Evolutionary conservation across 176 grass and related monocot species (phyloP).

Genomic region (Pontederia crassipes): DNA sequence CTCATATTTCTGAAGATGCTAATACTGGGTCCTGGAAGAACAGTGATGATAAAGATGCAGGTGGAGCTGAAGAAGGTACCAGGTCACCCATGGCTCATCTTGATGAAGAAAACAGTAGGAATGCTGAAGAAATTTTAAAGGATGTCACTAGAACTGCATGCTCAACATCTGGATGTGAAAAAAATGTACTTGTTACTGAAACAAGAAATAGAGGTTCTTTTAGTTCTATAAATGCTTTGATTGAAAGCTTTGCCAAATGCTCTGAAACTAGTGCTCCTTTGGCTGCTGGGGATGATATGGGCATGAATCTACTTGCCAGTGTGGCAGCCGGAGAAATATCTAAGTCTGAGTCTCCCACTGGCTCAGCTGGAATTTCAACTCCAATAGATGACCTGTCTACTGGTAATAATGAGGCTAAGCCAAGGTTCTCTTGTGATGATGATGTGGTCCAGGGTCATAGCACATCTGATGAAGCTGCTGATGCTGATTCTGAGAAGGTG

Average conservation of each 20-base stretch:
- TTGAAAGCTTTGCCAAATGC: constrained; percentile 71
- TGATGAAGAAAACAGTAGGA: constrained; percentile 38
- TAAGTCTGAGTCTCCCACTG: constrained; percentile 13
- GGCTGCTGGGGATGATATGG: constrained; percentile 60
- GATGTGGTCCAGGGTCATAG: constrained; percentile 1
- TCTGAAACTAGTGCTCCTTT: constrained; percentile 47
- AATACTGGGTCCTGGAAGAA: constrained; percentile 47
- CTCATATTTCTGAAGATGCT: constrained; percentile 34
- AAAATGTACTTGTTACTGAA: constrained; percentile 26
- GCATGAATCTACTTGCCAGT: constrained; percentile 88
- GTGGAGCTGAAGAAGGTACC: constrained; percentile 43
- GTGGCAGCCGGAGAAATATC: constrained; percentile 57
- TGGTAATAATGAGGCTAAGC: constrained; percentile 1
- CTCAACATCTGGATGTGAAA: constrained; percentile 37
- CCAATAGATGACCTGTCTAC: constrained; percentile 5
- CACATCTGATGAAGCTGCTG: constrained; percentile 22
- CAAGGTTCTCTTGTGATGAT: constrained; percentile 8
- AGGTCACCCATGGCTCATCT: constrained; percentile 38
- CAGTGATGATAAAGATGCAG: constrained; percentile 50
- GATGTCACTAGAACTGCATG: constrained; percentile 24
- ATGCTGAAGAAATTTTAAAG: constrained; percentile 30
- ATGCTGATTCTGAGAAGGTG: constrained; percentile 11
- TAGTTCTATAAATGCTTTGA: constrained; percentile 72
- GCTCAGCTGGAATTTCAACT: constrained; percentile 10
- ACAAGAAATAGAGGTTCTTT: constrained; percentile 35